Percentiles rank a stretch among this genome's conserved stretches.
Evolutionary conservation across 345 rosid genomes (phyloP).

Genomic region (Pistacia vera): DNA sequence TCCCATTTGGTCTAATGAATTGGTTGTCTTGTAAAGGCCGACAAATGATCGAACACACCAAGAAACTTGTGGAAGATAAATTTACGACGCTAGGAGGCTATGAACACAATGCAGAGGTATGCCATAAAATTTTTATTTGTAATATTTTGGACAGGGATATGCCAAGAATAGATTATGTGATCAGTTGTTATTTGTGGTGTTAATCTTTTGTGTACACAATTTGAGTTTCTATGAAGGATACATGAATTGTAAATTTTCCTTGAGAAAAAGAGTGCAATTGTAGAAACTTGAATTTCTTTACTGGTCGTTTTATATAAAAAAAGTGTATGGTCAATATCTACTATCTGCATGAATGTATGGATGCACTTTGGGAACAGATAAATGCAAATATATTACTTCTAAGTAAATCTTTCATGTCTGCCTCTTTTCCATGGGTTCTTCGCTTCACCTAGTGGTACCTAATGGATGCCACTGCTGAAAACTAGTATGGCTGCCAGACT

Average conservation of each 20-base stretch:
- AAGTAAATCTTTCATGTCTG: background rate
- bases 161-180: slow-evolving; percentile 1
- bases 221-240: background rate
- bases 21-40: slow-evolving; percentile 64
- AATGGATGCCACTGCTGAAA: background rate
- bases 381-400: background rate
- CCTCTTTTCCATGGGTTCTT: background rate
- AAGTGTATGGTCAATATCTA: background rate
- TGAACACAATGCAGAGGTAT: slow-evolving; percentile 88
- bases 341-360: background rate
- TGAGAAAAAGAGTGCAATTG: background rate
- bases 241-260: background rate
- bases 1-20: slow-evolving; percentile 26
- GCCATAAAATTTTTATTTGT: slow-evolving; percentile 5
- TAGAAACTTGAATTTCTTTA: background rate
- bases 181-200: background rate
- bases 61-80: slow-evolving; percentile 85
- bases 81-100: slow-evolving; percentile 76
- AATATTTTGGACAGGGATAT: background rate
- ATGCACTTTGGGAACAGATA: background rate
- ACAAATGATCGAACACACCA: slow-evolving; percentile 97
- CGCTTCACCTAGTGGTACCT: background rate
- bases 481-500: background rate
- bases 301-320: background rate
- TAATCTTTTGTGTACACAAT: background rate